Evolutionary conservation across 1,284 basidiomycete species (phyloP).

Genomic region (Fomitopsis schrenkii): DNA sequence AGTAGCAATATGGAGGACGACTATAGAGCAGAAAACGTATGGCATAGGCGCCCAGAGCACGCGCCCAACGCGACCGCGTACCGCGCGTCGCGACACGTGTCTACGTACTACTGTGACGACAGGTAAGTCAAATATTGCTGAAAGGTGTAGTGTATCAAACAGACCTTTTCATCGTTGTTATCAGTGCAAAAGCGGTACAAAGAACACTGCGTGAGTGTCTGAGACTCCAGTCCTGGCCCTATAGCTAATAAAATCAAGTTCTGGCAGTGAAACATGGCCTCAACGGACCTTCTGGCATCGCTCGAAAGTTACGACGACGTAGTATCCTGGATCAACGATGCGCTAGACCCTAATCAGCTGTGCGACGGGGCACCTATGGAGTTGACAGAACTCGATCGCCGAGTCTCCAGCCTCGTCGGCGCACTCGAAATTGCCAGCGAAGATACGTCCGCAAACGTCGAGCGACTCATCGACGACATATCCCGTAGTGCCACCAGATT

Average conservation of each 20-base stretch:
- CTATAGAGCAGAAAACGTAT: too few relatives aligned
- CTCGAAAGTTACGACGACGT: conserved; percentile 44
- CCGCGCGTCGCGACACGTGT: not conserved
- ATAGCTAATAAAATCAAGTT: too few relatives aligned
- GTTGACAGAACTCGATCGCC: conserved; percentile 69
- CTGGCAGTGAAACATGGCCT: not conserved
- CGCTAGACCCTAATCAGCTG: conserved; percentile 31
- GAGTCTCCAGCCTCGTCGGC: conserved; percentile 69
- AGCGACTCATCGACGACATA: conserved; percentile 86
- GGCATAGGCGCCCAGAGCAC: too few relatives aligned
- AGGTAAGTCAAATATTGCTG: too few relatives aligned
- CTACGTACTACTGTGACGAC: not conserved
- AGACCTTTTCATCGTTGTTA: too few relatives aligned
- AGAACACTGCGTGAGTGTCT: too few relatives aligned
- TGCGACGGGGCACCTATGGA: conserved; percentile 27
- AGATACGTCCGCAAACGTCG: conserved; percentile 82
- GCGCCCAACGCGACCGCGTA: not conserved
- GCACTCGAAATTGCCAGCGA: conserved; percentile 79
- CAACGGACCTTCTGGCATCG: conserved; percentile 18
- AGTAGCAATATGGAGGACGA: too few relatives aligned
- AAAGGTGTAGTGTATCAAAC: too few relatives aligned
- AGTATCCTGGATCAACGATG: conserved; percentile 65
- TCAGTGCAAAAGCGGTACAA: too few relatives aligned
- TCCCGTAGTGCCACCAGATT: conserved; percentile 84
- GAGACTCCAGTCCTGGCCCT: too few relatives aligned